Evolutionary conservation across 371 early-diverging fungal genomes (phyloP).

Genomic region (Gilbertella persicaria): DNA sequence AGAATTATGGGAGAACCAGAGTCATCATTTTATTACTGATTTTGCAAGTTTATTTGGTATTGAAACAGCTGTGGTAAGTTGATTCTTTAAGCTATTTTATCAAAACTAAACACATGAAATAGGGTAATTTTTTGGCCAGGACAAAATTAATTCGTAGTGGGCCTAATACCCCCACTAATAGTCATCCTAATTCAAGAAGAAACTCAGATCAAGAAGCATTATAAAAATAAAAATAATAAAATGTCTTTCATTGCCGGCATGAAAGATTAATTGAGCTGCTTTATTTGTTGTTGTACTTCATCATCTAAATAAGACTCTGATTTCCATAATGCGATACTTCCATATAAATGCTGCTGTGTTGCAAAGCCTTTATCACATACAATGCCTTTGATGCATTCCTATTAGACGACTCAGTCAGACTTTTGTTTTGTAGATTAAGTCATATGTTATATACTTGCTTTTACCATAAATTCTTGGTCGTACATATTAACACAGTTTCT

Average conservation of each 20-base stretch:
- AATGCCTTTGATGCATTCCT: conserved; percentile 29
- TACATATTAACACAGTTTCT: conserved; percentile 29
- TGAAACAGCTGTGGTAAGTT: conserved; percentile 54
- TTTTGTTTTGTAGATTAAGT: background rate
- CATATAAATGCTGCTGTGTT: conserved; percentile 33
- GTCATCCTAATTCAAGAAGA: background rate
- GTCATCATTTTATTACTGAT: conserved; percentile 68
- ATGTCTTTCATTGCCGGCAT: background rate
- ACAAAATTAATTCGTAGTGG: conserved; percentile 13
- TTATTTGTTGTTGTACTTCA: conserved; percentile 20
- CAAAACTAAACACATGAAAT: background rate
- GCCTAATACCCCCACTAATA: conserved; percentile 1
- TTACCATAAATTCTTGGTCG: conserved; percentile 34
- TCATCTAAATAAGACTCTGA: conserved; percentile 35
- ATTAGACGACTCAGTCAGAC: background rate
- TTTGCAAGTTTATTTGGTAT: conserved; percentile 72
- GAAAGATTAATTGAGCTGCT: conserved; percentile 3
- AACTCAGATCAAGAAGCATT: background rate
- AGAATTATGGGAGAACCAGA: conserved; percentile 68
- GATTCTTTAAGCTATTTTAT: too few species aligned
- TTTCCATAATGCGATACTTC: conserved; percentile 32
- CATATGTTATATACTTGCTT: conserved; percentile 12
- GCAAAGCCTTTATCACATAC: conserved; percentile 25
- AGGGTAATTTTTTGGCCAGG: conserved; percentile 12
- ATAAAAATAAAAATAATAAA: conserved; percentile 3